These are phyloP conservation scores for Durio zibethinus DNA, from an alignment of 345 rosid genomes.

Conservation along the genomic window DNA sequence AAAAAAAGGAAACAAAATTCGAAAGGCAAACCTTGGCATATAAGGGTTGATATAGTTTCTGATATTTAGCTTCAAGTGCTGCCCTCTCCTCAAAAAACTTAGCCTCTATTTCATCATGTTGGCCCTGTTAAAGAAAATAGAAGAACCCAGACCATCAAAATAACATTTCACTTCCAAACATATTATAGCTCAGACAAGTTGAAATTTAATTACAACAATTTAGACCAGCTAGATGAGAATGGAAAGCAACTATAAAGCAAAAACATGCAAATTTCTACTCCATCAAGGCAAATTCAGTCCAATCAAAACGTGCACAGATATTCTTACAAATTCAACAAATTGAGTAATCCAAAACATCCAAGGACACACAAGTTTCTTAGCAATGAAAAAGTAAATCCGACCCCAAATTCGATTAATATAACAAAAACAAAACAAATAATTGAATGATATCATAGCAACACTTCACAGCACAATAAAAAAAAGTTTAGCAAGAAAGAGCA, in stretches of 20 bases:
- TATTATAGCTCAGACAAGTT: not conserved
- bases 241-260: not conserved
- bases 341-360: not conserved
- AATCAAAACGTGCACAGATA: not conserved
- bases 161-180: not conserved
- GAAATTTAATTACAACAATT: not conserved
- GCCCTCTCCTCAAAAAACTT: constrained; percentile 92
- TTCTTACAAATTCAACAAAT: not conserved
- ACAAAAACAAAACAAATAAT: not conserved
- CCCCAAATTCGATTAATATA: not conserved
- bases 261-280: not conserved
- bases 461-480: not conserved
- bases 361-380: not conserved
- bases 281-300: not conserved
- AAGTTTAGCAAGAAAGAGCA: not conserved
- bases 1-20: not conserved
- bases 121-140: constrained; percentile 43
- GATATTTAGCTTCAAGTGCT: constrained; percentile 88
- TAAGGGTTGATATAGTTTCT: constrained; percentile 74
- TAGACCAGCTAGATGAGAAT: not conserved
- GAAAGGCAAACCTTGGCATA: constrained; percentile 55
- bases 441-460: not conserved
- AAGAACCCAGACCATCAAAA: not conserved
- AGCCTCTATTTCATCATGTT: constrained; percentile 78
- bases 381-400: not conserved